phyloP scores from a whole-genome alignment of 2,329 filamentous ascomycete species.

The Spiromastix sp. region DNA sequence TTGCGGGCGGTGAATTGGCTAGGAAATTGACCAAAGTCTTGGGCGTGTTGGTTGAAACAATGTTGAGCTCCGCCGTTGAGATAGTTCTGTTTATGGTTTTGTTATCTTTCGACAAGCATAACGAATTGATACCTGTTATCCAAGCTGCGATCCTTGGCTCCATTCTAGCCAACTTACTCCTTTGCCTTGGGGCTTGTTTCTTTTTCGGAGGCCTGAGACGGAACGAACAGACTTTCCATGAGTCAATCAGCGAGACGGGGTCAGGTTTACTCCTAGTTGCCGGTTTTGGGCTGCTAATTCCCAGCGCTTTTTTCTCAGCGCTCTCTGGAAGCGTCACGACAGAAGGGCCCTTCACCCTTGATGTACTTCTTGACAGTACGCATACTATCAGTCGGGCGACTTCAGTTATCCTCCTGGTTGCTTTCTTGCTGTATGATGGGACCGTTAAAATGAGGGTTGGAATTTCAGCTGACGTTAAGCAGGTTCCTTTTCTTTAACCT shows the following conservation, averaged over 20 bases:
- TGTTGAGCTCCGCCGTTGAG: conserved; percentile 65
- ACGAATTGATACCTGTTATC: conserved; percentile 54
- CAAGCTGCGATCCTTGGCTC: conserved; percentile 76
- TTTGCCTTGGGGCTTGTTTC: conserved; percentile 74
- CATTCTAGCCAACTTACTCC: conserved; percentile 68
- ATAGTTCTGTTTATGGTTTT: conserved; percentile 75
- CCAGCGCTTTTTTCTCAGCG: conserved; percentile 38
- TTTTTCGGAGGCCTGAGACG: conserved; percentile 61
- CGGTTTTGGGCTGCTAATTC: conserved; percentile 43
- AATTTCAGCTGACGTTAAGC: too few relatives aligned
- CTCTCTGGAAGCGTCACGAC: conserved; percentile 34
- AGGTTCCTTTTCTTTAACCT: conserved; percentile 60
- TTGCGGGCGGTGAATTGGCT: conserved; percentile 61
- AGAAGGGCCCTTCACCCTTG: conserved; percentile 21
- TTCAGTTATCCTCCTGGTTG: conserved; percentile 58
- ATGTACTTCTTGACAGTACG: conserved; percentile 41
- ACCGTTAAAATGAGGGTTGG: too few relatives aligned
- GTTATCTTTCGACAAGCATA: conserved; percentile 42
- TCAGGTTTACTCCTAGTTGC: conserved; percentile 68
- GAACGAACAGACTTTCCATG: conserved; percentile 59
- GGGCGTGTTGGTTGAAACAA: conserved; percentile 39
- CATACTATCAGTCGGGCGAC: conserved; percentile 61
- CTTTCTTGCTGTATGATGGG: conserved; percentile 49
- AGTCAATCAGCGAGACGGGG: conserved; percentile 68
- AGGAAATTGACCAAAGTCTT: conserved; percentile 66